Conservation (phyloP, 257 asterid genomes). For the Ophiorrhiza pumila region DNA sequence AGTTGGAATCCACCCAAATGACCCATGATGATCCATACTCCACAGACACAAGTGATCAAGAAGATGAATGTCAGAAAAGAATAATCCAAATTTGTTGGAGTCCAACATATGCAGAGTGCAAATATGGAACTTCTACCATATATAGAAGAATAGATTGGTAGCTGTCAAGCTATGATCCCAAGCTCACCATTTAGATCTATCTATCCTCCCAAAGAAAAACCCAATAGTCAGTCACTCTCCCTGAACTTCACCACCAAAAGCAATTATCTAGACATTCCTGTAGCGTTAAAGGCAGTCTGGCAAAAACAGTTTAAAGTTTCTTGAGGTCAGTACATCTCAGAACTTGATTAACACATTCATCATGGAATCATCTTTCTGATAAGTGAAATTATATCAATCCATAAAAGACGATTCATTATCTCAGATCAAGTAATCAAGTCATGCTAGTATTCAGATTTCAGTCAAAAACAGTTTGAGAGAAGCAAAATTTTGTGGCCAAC, state of each 20-base stretch:
- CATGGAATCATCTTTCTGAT: neutral
- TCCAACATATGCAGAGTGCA: neutral
- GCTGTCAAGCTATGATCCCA: neutral
- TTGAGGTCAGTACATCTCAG: neutral
- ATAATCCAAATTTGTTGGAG: too few relatives aligned
- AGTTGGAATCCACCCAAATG: neutral
- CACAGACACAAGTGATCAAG: neutral
- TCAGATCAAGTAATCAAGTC: slow-evolving; percentile 7
- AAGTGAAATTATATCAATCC: neutral
- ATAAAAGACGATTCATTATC: neutral
- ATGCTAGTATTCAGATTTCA: neutral
- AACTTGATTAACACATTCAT: neutral
- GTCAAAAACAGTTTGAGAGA: neutral
- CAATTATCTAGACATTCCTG: neutral
- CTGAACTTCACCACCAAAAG: neutral
- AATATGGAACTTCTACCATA: neutral
- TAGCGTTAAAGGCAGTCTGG: neutral
- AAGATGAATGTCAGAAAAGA: neutral
- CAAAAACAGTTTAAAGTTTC: neutral
- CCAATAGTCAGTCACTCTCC: neutral
- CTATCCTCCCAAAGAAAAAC: neutral
- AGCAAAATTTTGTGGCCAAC: neutral
- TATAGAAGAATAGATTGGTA: neutral
- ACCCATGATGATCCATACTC: neutral
- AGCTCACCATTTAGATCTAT: neutral